These are phyloP conservation scores for Lignosus rhinocerotis DNA, from an alignment of 1,284 basidiomycete genomes.

Conservation along the genomic window DNA sequence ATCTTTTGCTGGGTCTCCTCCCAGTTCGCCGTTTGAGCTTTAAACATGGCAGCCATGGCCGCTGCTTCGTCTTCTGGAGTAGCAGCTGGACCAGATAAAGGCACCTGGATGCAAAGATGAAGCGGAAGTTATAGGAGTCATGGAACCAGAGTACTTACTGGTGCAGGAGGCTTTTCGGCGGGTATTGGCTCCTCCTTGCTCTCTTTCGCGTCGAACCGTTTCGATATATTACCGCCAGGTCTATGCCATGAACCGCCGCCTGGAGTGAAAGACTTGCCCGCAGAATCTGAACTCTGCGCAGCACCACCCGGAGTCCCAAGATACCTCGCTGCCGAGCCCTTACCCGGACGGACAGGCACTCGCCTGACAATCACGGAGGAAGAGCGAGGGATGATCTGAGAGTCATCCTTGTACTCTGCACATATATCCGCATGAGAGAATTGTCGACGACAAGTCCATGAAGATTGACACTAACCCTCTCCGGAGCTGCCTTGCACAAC, in stretches of 20 bases:
- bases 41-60: constrained; percentile 96
- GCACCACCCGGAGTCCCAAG: constrained; percentile 54
- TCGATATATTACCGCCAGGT: constrained; percentile 71
- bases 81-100: constrained; percentile 40
- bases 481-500: constrained; percentile 84
- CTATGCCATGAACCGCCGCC: constrained; percentile 52
- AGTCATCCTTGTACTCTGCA: constrained; percentile 91
- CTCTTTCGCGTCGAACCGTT: constrained; percentile 87
- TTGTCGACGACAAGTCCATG: no score
- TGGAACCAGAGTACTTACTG: constrained; percentile 22
- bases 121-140: constrained; percentile 17
- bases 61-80: constrained; percentile 77
- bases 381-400: constrained; percentile 89
- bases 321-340: constrained; percentile 90
- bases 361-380: constrained; percentile 94
- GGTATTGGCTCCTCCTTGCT: constrained; percentile 36
- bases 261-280: constrained; percentile 28
- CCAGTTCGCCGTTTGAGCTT: constrained; percentile 89
- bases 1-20: constrained; percentile 96
- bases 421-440: not conserved
- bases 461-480: constrained; percentile 63
- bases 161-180: constrained; percentile 20
- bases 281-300: constrained; percentile 31
- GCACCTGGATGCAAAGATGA: constrained; percentile 14
- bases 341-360: constrained; percentile 87